Evolutionary conservation across 75 land plant species (phyloP).

Genomic region (Cryptomeria japonica): DNA sequence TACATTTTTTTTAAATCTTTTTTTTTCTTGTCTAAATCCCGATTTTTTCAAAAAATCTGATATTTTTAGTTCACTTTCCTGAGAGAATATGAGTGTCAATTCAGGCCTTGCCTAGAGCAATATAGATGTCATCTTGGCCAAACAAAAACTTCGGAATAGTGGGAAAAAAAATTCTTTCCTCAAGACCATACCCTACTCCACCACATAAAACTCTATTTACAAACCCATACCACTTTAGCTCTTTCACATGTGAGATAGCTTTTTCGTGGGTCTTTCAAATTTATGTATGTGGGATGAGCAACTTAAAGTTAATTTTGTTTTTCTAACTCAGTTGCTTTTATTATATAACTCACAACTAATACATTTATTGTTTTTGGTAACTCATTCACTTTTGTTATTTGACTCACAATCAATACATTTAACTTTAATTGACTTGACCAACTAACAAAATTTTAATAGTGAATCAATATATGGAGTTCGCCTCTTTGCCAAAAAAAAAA

Average conservation of each 20-base stretch:
- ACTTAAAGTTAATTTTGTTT: too few relatives aligned
- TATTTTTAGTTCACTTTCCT: neutral
- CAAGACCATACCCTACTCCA: neutral
- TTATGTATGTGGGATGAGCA: neutral
- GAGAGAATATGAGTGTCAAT: neutral
- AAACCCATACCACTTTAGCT: neutral
- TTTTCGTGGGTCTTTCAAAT: neutral
- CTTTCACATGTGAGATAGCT: neutral
- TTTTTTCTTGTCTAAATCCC: too few relatives aligned
- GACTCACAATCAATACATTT: neutral
- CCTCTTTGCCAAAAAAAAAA: too few relatives aligned
- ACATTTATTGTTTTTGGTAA: too few relatives aligned
- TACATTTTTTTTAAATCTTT: too few relatives aligned
- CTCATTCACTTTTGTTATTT: too few relatives aligned
- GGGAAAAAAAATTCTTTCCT: neutral
- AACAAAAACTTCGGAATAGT: neutral
- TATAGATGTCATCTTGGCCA: neutral
- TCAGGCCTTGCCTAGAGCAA: neutral
- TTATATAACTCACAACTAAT: neutral
- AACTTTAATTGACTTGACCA: too few relatives aligned
- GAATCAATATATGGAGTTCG: too few relatives aligned
- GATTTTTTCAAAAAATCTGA: too few relatives aligned
- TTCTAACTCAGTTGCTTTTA: neutral
- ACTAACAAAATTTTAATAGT: too few relatives aligned
- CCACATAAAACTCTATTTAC: neutral